Base-by-base conservation (phyloP, 2,329 filamentous ascomycete species). In the Cercospora citrullina region DNA sequence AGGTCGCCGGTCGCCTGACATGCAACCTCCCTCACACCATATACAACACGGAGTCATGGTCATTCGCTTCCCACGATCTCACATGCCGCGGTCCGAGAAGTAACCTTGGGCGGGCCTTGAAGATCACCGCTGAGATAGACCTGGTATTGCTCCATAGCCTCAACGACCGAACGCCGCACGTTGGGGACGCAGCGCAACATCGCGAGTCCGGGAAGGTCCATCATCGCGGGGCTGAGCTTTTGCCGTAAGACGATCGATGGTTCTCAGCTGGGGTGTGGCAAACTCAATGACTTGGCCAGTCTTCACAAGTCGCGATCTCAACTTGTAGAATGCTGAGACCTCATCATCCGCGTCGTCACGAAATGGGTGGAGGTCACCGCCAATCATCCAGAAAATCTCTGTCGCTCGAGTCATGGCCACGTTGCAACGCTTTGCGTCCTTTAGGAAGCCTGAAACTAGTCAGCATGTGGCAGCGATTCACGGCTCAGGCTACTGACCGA, bases 391-490 rank as follows among this genome's bases (percentile, higher is more conserved):
- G 39, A 69, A 67, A 1, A 75, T 68, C 5, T 70, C 70, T 57
- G 66, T 69, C 10, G 71, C 73, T 28, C 72, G 62, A 1, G 72
- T 74, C 51, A 73, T 63, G 16, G 72, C 72, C 1, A 73, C 71
- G 28, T 74, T 74, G 48, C 36, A 60, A 2, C 72, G 71, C n/a
- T 61, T 59, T 1, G 31, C 7, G 12, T 69, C 69, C 1, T 62
- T 63, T 66, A 75, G 55, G 69, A 73, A 53, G 26, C 70, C 59
- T 64, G 16, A 5, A 2, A 1, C 21, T 14, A 14, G 57, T 53
- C 48, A 62, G 60, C 10, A 26, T 2, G 9, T 12, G 33, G 26
- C 12, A 3, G 12, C 21, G 5, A n/a, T 0, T 21, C n/a, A n/a
- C n/a, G n/a, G n/a, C n/a, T n/a, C 4, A 26, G 1, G 7, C 5